Evolutionary conservation across 371 early-diverging fungal genomes (phyloP), one percentile per base, ranked within the genome.

Genomic region (Actinomucor elegans): DNA sequence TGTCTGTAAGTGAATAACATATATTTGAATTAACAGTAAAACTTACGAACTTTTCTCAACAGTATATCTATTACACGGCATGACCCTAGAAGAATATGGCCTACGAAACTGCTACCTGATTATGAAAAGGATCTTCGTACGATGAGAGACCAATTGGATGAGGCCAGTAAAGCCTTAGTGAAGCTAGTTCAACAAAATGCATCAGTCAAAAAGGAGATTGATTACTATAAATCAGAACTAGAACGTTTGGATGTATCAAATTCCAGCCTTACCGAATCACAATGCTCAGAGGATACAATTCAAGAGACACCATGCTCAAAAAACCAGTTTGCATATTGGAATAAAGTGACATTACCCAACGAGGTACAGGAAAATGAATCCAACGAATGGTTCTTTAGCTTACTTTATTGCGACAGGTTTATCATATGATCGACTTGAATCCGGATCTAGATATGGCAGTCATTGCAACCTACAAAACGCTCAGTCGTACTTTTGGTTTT

Each of bases 51-150:
- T 24, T 5, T 31, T 31, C 18, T 27, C n/a, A 1, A n/a, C 51
- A 52, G 58, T 4, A 44, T 34, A 33, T 10, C 5, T 6, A 21
- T 49, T 3, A 26, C 26, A 4, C 58, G 51, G 23, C 23, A 9
- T 17, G 64, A 64, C 0, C 5, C 43, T n/a, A 38, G 64, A 41
- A 21, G 40, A 0, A 47, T 64, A 28, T 64, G 64, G 64, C 55
- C 64, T 7, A 45, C 41, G 10, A 58, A 51, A 31, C 4, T 55
- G 14, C 14, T 58, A 20, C 49, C 48, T 1, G 47, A 50, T 20
- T 15, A 53, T 0, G 42, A 53, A 31, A 20, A 21, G 1, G 42
- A 41, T 28, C 24, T 57, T 15, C 35, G 41, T 15, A 2, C 12
- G 4, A 15, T 63, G 12, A 42, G 34, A 27, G n/a, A 17, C 3